Evolutionary conservation across 208 protist species (phyloP), one percentile per base, ranked within the genome.

Genomic region (Trypanosoma avium): DNA sequence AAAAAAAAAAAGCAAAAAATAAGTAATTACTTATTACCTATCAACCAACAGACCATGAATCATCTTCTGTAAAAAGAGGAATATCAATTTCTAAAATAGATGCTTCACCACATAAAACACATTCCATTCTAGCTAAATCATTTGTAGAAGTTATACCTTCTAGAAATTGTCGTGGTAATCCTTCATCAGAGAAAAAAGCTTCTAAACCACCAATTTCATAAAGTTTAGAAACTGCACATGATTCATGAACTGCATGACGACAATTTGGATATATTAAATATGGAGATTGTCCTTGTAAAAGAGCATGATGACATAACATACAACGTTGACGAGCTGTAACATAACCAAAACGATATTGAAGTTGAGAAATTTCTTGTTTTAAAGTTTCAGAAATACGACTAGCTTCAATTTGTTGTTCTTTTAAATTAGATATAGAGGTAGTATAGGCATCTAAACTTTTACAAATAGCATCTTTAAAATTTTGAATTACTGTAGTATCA

Each of bases 401-500:
- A 5, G 94, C 80, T 42, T 97, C 91, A 17, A 95, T 64, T 79
- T 98, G 97, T 26, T 92, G 72, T 17, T 64, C 56, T 56, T 95
- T 85, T 6, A 99, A 76, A 12, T 80, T 45, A 7, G 78, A 73
- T 24, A 97, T 98, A 30, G 92, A 68, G 12, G 70, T 19, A 33
- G 95, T 89, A 71, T 98, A 98, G 9, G 75, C 67, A 57, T 98
- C 85, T 5, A 99, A 78, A 24, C 86, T 84, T 15, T 77, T 70
- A 62, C 91, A 97, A 64, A 99, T 98, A 13, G 90, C 80, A 3
- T 95, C 87, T 73, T 98, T 98, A 54, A 99, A 97, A 21, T 98
- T 81, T 43, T 97, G 84, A 29, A 99, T 94, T 3, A 90, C 69
- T 5, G 75, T 81, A 67, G 95, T 97, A 56, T 98, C 93, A 12